These are phyloP conservation scores for Leccinum solheimii DNA, from an alignment of 1,284 basidiomycete genomes.

Conservation along the genomic window DNA sequence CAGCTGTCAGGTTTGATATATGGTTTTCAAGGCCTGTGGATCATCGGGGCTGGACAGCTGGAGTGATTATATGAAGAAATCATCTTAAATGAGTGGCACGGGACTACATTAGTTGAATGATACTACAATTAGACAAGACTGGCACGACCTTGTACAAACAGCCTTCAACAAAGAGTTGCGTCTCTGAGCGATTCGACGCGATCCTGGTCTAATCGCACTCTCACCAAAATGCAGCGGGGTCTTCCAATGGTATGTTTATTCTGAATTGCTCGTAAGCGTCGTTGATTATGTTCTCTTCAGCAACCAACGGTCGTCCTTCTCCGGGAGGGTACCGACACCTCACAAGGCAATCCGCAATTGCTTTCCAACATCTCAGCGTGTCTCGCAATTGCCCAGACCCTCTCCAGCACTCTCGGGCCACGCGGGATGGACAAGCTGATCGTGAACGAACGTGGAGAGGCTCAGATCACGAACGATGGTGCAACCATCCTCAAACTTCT, in stretches of 20 bases:
- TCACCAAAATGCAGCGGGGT: conserved; percentile 67
- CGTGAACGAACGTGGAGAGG: conserved; percentile 87
- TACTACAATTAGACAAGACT: too few relatives aligned
- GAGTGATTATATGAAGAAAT: too few relatives aligned
- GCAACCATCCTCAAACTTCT: conserved; percentile 97
- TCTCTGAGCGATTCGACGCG: neutral
- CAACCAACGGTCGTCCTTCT: conserved; percentile 95
- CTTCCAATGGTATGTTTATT: conserved; percentile 59
- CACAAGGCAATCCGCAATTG: conserved; percentile 92
- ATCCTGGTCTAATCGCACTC: neutral
- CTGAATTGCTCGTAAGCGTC: neutral
- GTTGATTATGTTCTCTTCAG: conserved; percentile 43
- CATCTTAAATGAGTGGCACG: too few relatives aligned
- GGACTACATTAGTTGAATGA: too few relatives aligned
- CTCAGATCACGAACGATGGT: conserved; percentile 98
- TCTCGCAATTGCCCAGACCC: conserved; percentile 85
- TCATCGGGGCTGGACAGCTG: too few relatives aligned
- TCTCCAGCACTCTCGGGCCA: conserved; percentile 95
- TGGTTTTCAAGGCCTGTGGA: too few relatives aligned
- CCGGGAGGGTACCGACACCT: conserved; percentile 94
- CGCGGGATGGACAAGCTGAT: conserved; percentile 99
- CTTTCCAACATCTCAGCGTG: conserved; percentile 97
- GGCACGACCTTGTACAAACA: neutral
- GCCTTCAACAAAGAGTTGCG: neutral
- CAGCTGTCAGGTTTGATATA: too few relatives aligned